These are phyloP conservation scores for Malus sieversii DNA, from an alignment of 306 rosid genomes.

Conservation along the genomic window DNA sequence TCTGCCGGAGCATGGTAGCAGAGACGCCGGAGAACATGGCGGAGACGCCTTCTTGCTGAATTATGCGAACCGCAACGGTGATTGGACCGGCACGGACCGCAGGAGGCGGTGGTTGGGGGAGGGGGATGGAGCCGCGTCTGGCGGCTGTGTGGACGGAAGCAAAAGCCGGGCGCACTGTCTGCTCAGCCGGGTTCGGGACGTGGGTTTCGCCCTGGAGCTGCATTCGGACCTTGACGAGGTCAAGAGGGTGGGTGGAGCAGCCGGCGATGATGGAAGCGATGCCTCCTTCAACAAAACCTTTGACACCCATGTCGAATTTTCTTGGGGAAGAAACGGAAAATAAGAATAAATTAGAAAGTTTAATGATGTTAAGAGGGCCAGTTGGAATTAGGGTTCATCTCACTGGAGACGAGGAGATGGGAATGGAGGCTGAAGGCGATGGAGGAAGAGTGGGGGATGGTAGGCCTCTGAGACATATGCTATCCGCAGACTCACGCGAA, in stretches of 20 bases:
- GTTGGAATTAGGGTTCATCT: conserved; percentile 58
- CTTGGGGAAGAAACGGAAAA: conserved; percentile 3
- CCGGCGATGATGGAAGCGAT: conserved; percentile 71
- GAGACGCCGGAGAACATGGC: conserved; percentile 74
- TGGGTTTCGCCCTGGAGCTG: conserved; percentile 65
- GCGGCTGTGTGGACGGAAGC: conserved; percentile 27
- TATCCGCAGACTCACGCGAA: neutral
- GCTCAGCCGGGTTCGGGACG: conserved; percentile 24
- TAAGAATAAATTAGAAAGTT: neutral
- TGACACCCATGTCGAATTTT: conserved; percentile 42
- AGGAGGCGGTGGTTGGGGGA: conserved; percentile 5
- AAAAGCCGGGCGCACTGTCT: conserved; percentile 37
- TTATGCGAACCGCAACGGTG: conserved; percentile 41
- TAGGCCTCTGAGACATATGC: conserved; percentile 76
- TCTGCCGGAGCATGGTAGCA: conserved; percentile 74
- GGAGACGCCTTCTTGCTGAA: conserved; percentile 57
- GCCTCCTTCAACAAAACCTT: conserved; percentile 72
- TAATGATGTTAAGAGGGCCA: conserved; percentile 18
- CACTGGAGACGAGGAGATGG: conserved; percentile 85
- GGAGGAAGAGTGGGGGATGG: conserved; percentile 61
- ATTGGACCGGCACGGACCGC: conserved; percentile 41
- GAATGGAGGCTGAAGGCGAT: conserved; percentile 69
- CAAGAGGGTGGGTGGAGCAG: conserved; percentile 64
- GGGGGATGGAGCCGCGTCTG: conserved; percentile 19
- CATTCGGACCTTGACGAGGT: conserved; percentile 75